Conservation (phyloP, 306 rosid species). For the Malus orientalis region DNA sequence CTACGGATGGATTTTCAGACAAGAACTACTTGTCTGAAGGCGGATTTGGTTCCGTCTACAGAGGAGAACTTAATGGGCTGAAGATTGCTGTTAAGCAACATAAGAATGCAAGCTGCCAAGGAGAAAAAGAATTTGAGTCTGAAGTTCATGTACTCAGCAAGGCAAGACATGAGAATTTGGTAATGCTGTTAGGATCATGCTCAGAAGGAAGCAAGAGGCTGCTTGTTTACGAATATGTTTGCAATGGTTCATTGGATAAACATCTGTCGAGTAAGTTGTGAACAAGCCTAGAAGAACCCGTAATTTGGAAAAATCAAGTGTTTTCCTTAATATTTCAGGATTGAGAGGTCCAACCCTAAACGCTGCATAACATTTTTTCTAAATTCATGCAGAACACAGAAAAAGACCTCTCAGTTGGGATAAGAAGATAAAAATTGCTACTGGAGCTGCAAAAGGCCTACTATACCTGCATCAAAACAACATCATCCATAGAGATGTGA, state of each 20-base stretch:
- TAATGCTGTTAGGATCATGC: slow-evolving; percentile 74
- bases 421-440: slow-evolving; percentile 63
- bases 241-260: slow-evolving; percentile 78
- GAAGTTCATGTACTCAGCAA: slow-evolving; percentile 67
- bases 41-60: slow-evolving; percentile 72
- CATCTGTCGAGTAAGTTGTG: slow-evolving; percentile 50
- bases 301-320: background rate
- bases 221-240: slow-evolving; percentile 80
- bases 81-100: slow-evolving; percentile 77
- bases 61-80: slow-evolving; percentile 47
- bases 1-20: slow-evolving; percentile 50
- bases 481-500: slow-evolving; percentile 80
- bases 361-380: background rate
- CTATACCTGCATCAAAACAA: slow-evolving; percentile 60
- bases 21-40: slow-evolving; percentile 75
- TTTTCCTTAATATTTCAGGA: background rate
- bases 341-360: background rate
- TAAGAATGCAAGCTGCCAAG: slow-evolving; percentile 59
- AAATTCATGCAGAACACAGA: slow-evolving; percentile 41
- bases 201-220: slow-evolving; percentile 60
- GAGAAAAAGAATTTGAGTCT: slow-evolving; percentile 71
- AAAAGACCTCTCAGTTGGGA: slow-evolving; percentile 54
- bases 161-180: slow-evolving; percentile 80
- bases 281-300: background rate
- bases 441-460: slow-evolving; percentile 72